A percentile compares a stretch with the other conserved stretches of the same genome.
Evolutionary conservation across 1,284 basidiomycete species (phyloP).

Genomic region (Tylopilus sp.): DNA sequence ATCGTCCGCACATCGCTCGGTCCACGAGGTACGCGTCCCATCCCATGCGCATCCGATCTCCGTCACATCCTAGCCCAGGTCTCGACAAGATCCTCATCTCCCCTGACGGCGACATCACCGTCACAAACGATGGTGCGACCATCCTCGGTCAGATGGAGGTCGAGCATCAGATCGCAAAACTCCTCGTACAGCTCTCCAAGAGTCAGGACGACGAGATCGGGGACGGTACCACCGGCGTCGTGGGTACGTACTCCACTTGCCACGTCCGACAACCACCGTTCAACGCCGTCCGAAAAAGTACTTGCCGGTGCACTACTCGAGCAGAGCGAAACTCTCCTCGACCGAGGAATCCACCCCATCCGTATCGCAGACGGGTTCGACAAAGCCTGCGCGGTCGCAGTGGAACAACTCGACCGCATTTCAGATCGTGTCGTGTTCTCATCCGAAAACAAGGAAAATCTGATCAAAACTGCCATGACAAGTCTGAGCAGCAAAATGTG

Average conservation of each 20-base stretch:
- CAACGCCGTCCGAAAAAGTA: conserved; percentile 54
- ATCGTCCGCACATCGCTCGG: conserved; percentile 95
- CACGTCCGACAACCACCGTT: not conserved
- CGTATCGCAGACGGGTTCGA: conserved; percentile 99
- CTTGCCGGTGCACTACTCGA: conserved; percentile 95
- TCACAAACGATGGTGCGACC: conserved; percentile 98
- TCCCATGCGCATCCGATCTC: conserved; percentile 3
- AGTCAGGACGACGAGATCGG: conserved; percentile 99
- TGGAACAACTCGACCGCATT: conserved; percentile 87
- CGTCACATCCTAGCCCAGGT: conserved; percentile 44
- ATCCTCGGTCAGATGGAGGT: conserved; percentile 97
- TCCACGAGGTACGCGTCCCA: conserved; percentile 66
- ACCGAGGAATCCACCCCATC: conserved; percentile 97
- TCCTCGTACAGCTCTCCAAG: conserved; percentile 94
- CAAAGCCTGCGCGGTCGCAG: conserved; percentile 86
- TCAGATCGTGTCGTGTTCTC: conserved; percentile 91
- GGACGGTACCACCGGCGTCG: conserved; percentile 98
- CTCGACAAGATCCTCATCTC: conserved; percentile 99
- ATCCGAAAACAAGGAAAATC: conserved; percentile 76
- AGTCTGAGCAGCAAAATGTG: conserved; percentile 97
- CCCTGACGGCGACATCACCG: conserved; percentile 97
- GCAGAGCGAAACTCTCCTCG: conserved; percentile 86
- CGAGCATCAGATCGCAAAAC: conserved; percentile 97
- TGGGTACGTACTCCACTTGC: conserved; percentile 62
- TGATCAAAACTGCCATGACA: conserved; percentile 94